Conservation (phyloP, 768 basidiomycete genomes). For the Pleurotus eryngii region DNA sequence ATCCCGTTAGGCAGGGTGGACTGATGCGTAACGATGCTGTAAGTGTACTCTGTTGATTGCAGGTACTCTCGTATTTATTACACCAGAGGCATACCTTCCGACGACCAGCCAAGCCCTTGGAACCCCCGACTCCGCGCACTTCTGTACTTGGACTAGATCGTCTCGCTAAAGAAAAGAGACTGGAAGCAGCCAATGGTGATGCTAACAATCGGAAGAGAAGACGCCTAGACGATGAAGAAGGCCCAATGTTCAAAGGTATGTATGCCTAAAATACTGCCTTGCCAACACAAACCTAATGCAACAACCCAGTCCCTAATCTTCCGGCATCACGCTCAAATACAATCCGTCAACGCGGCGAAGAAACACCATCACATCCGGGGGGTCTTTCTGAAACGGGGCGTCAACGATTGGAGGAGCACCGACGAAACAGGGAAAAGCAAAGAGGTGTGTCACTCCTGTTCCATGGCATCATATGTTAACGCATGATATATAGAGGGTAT, state of each 20-base stretch:
- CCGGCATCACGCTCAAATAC: constrained; percentile 56
- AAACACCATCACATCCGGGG: constrained; percentile 91
- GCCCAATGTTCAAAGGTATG: constrained; percentile 84
- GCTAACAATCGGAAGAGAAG: constrained; percentile 64
- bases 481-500: constrained; percentile 59
- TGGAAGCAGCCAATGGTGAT: constrained; percentile 44
- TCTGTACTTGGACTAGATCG: constrained; percentile 87
- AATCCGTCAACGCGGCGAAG: constrained; percentile 73
- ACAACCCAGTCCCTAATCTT: constrained; percentile 69
- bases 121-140: constrained; percentile 72
- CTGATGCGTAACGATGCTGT: constrained; percentile 67
- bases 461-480: not conserved
- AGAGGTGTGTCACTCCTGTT: constrained; percentile 40
- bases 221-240: constrained; percentile 57
- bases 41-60: constrained; percentile 17
- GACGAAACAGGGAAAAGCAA: constrained; percentile 66
- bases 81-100: constrained; percentile 77
- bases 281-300: constrained; percentile 8
- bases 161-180: constrained; percentile 85
- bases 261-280: not conserved
- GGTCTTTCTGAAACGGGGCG: constrained; percentile 80
- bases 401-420: constrained; percentile 72
- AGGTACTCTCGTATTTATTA: not conserved
- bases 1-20: constrained; percentile 74
- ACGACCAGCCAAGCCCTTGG: constrained; percentile 66